These are phyloP conservation scores for Akebia trifoliata DNA, from an alignment of 164 flowering plant species.

Conservation along the genomic window DNA sequence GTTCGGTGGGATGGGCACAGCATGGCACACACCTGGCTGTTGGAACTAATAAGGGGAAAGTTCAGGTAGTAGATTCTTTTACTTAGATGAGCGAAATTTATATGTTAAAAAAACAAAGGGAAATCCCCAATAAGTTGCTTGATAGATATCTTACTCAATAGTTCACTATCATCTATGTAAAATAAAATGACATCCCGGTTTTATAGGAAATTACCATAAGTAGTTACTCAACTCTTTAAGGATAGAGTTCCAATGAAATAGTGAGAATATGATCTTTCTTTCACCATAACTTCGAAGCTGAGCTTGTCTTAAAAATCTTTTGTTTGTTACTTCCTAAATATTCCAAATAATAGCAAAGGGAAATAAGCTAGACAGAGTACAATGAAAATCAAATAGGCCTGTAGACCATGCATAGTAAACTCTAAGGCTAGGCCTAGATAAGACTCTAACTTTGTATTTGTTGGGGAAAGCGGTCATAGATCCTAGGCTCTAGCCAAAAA, in stretches of 20 bases:
- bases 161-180: too few relatives aligned
- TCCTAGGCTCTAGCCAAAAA: too few relatives aligned
- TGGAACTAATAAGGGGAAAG: conserved; percentile 79
- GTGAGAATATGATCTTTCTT: background rate
- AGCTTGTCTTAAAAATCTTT: background rate
- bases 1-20: conserved; percentile 96
- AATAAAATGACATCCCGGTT: background rate
- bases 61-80: conserved; percentile 55
- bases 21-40: conserved; percentile 83
- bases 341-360: background rate
- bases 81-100: background rate
- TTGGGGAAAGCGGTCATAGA: too few relatives aligned
- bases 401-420: too few relatives aligned
- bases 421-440: too few relatives aligned
- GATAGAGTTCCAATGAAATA: background rate
- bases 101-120: too few relatives aligned
- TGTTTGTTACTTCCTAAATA: background rate
- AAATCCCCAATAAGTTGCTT: too few relatives aligned
- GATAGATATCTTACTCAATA: background rate
- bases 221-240: too few relatives aligned
- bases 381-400: too few relatives aligned
- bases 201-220: background rate
- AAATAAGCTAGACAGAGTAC: background rate
- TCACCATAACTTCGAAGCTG: background rate
- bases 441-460: too few relatives aligned